Percentiles rank a stretch among this genome's conserved stretches.
Evolutionary conservation across 208 protist species (phyloP).

Genomic region (Trichomonas vaginalis): DNA sequence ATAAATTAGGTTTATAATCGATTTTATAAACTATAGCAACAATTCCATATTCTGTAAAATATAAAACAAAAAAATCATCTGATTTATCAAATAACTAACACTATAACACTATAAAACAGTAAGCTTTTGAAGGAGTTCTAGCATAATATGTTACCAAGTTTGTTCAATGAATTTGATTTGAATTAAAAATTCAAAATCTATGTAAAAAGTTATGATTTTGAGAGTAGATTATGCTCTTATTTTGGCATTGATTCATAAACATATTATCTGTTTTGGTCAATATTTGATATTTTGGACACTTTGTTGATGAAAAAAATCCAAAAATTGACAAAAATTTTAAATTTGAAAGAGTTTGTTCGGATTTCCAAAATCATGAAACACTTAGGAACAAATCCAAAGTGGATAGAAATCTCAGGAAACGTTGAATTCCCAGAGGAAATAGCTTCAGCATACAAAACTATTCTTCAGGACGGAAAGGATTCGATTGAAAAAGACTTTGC

Average conservation of each 20-base stretch:
- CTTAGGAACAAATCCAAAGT: not conserved
- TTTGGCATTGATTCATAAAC: not conserved
- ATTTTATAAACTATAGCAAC: too few relatives aligned
- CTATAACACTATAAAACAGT: not conserved
- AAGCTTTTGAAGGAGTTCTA: not conserved
- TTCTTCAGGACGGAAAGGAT: not conserved
- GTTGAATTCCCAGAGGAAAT: not conserved
- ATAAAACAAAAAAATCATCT: not conserved
- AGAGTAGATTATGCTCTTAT: not conserved
- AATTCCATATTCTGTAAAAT: too few relatives aligned
- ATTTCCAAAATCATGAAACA: not conserved
- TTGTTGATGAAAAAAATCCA: not conserved
- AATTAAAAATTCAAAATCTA: not conserved
- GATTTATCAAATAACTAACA: not conserved
- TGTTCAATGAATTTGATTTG: not conserved
- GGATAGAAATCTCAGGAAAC: not conserved
- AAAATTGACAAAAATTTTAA: not conserved
- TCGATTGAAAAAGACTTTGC: not conserved
- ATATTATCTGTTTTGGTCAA: not conserved
- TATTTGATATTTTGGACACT: not conserved
- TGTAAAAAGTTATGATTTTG: not conserved
- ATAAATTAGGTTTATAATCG: too few relatives aligned
- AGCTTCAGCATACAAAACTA: not conserved
- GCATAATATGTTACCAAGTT: not conserved
- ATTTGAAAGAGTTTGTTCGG: not conserved